A percentile compares a stretch with the other conserved stretches of the same genome.
These are phyloP conservation scores for Thelonectria rubi DNA, from an alignment of 2,329 filamentous ascomycete genomes.

Conservation along the genomic window DNA sequence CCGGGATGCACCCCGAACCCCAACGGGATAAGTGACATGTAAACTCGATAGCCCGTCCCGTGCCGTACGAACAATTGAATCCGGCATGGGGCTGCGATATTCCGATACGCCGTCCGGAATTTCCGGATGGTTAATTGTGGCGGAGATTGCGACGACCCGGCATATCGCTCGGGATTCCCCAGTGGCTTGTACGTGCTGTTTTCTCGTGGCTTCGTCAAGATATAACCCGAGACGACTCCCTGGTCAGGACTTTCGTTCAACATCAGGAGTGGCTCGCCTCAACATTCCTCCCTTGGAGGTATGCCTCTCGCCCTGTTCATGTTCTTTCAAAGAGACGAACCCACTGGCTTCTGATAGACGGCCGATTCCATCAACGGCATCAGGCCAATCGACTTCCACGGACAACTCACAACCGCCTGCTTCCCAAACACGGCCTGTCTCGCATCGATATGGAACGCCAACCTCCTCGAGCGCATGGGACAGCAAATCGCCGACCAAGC, in stretches of 20 bases:
- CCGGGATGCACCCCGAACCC: too few species aligned
- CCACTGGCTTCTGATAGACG: constrained; percentile 1
- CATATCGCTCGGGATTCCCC: constrained; percentile 1
- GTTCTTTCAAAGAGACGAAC: not conserved
- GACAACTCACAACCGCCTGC: constrained; percentile 18
- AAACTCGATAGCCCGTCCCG: not conserved
- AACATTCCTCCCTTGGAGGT: constrained; percentile 2
- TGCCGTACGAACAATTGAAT: constrained; percentile 2
- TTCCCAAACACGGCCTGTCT: constrained; percentile 24
- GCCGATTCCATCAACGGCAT: constrained; percentile 27
- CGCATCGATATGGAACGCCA: constrained; percentile 25
- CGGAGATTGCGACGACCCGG: not conserved
- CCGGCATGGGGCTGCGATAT: not conserved
- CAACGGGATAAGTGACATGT: too few species aligned
- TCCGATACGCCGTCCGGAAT: constrained; percentile 8
- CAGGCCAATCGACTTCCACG: constrained; percentile 23
- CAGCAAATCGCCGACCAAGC: constrained; percentile 21
- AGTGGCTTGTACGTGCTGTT: not conserved
- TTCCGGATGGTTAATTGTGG: not conserved
- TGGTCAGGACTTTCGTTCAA: constrained; percentile 9
- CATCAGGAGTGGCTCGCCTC: constrained; percentile 3
- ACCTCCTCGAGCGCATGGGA: constrained; percentile 13
- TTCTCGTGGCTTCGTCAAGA: not conserved
- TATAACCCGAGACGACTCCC: constrained; percentile 5
- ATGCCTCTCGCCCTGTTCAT: not conserved